Conservation (phyloP, 192 early-diverging fungal genomes). For the Coemansia sp. region DNA sequence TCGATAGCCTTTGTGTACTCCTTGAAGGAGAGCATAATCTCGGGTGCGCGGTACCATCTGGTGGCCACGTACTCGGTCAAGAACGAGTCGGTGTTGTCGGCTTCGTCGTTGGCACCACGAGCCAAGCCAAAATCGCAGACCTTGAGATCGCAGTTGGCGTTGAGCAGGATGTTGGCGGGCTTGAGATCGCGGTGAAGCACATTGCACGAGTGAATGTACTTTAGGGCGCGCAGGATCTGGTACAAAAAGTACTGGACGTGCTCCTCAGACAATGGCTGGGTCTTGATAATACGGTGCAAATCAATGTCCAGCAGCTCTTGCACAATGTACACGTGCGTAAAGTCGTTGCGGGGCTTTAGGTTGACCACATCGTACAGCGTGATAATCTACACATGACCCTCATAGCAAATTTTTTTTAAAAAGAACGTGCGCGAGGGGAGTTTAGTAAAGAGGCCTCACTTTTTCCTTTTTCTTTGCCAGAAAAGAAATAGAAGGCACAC, state of each 20-base stretch:
- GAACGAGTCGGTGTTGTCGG: slow-evolving; percentile 79
- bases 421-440: neutral
- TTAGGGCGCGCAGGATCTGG: slow-evolving; percentile 83
- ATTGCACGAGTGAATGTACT: slow-evolving; percentile 92
- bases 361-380: slow-evolving; percentile 52
- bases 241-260: slow-evolving; percentile 92
- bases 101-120: slow-evolving; percentile 79
- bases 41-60: slow-evolving; percentile 92
- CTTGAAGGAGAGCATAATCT: slow-evolving; percentile 96
- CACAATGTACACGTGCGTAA: slow-evolving; percentile 56
- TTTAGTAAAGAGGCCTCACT: neutral
- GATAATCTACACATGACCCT: slow-evolving; percentile 38
- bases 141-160: slow-evolving; percentile 98
- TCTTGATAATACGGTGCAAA: slow-evolving; percentile 85
- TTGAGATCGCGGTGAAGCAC: slow-evolving; percentile 96
- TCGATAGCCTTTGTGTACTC: slow-evolving; percentile 98
- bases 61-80: slow-evolving; percentile 97
- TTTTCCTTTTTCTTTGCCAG: neutral
- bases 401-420: neutral
- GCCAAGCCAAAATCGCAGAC: slow-evolving; percentile 99
- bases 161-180: slow-evolving; percentile 94
- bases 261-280: slow-evolving; percentile 78
- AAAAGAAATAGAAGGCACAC: neutral
- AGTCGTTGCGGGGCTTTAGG: slow-evolving; percentile 48
- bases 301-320: slow-evolving; percentile 88